Evolutionary conservation across 345 rosid genomes (phyloP).

Genomic region (Sapria himalayana): DNA sequence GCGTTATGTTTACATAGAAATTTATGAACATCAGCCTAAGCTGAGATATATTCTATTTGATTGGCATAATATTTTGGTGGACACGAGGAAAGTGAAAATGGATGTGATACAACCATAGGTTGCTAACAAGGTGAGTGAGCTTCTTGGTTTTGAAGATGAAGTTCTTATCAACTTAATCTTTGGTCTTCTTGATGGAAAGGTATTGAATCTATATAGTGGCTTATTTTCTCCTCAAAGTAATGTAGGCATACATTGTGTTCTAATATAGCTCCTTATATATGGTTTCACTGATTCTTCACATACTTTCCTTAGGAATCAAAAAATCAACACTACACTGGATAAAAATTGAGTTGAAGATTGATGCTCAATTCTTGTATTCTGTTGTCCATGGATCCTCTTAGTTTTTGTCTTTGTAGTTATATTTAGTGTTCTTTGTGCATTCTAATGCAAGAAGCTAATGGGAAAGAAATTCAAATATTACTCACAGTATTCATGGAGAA

Average conservation of each 20-base stretch:
- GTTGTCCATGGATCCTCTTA: constrained; percentile 1
- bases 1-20: too few relatives aligned
- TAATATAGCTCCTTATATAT: not conserved
- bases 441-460: constrained; percentile 49
- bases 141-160: constrained; percentile 94
- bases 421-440: constrained; percentile 1
- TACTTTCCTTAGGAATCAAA: constrained; percentile 6
- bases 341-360: constrained; percentile 7
- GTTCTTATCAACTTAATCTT: constrained; percentile 90
- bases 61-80: too few relatives aligned
- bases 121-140: constrained; percentile 75
- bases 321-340: constrained; percentile 1
- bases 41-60: too few relatives aligned
- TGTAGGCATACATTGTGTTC: not conserved
- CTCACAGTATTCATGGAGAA: constrained; percentile 98
- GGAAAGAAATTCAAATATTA: constrained; percentile 70
- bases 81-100: constrained; percentile 78
- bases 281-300: not conserved
- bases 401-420: not conserved
- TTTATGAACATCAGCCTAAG: too few relatives aligned
- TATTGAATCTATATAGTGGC: constrained; percentile 6
- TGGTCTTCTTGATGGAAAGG: constrained; percentile 88
- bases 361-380: constrained; percentile 1
- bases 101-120: constrained; percentile 92
- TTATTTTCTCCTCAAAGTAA: not conserved